Evolutionary conservation across 2,329 filamentous ascomycete genomes (phyloP), one percentile per base, ranked within the genome.

Genomic region (Ascocoryne sarcoides): DNA sequence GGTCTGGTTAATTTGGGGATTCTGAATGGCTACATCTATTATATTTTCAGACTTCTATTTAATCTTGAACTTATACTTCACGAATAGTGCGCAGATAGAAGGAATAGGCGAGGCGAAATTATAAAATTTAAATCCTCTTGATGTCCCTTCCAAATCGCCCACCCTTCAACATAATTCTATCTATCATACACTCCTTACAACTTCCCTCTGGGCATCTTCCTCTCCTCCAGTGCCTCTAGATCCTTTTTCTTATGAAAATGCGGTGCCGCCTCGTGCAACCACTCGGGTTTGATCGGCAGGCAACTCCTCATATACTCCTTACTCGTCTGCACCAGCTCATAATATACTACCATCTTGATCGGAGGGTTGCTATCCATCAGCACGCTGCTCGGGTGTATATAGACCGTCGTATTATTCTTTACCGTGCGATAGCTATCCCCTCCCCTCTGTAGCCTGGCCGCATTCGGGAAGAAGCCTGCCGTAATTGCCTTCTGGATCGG

Each of bases 161-260:
- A n/a, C n/a, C n/a, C n/a, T n/a, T n/a, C n/a, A n/a, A n/a, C n/a
- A n/a, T n/a, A n/a, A n/a, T n/a, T n/a, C n/a, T n/a, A 42, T 32
- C 33, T 17, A 23, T 48, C 32, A 52, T 31, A 52, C 50, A 34
- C 42, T 42, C 37, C 45, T 49, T n/a, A n/a, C n/a, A n/a, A n/a
- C 42, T 45, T 40, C 14, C 43, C 49, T 34, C 82, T 84, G 0
- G 79, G 75, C 65, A 82, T 71, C 63, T 86, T 94, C 66, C 76
- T 84, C 44, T 86, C 83, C 56, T 87, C 86, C 52, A 95, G 59
- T 14, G 73, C 79, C 56, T 95, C 90, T 30, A 95, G 62, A 58
- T 95, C 88, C 65, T 87, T 83, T 66, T 84, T 83, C 66, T 94
- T 95, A 61, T 95, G 86, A 58, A 88, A 95, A 66, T 96, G 92